Conservation (phyloP, 2,329 filamentous ascomycete species). For the Aspergillus sp. region DNA sequence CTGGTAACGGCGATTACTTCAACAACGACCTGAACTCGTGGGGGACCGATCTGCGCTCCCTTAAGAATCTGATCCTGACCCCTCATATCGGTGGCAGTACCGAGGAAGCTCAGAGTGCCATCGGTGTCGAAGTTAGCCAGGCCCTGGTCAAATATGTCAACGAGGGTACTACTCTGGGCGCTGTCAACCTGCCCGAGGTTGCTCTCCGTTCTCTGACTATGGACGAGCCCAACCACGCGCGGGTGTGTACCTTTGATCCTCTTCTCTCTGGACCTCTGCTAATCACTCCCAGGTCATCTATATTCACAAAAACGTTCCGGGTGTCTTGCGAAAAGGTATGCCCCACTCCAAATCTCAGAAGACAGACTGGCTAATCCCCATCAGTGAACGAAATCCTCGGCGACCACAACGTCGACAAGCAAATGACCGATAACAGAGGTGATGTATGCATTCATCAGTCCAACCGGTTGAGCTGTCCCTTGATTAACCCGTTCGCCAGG, state of each 20-base stretch:
- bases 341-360: conserved; percentile 17
- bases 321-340: conserved; percentile 82
- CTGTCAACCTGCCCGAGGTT: conserved; percentile 96
- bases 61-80: conserved; percentile 90
- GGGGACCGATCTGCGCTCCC: conserved; percentile 70
- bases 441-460: conserved; percentile 58
- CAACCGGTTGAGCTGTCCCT: no score
- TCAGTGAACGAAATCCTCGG: conserved; percentile 87
- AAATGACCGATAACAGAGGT: conserved; percentile 90
- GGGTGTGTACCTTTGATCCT: conserved; percentile 42
- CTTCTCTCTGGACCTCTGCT: neutral
- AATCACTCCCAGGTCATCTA: conserved; percentile 62
- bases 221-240: conserved; percentile 80
- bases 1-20: conserved; percentile 92
- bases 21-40: conserved; percentile 71
- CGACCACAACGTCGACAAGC: conserved; percentile 97
- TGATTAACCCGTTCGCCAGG: no score
- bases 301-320: conserved; percentile 93
- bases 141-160: conserved; percentile 92
- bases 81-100: conserved; percentile 97
- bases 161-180: conserved; percentile 79
- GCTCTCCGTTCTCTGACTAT: conserved; percentile 79
- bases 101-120: conserved; percentile 92
- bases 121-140: conserved; percentile 84
- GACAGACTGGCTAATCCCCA: conserved; percentile 12